Evolutionary conservation across 345 rosid genomes (phyloP).

Genomic region (Cardamine occulta): DNA sequence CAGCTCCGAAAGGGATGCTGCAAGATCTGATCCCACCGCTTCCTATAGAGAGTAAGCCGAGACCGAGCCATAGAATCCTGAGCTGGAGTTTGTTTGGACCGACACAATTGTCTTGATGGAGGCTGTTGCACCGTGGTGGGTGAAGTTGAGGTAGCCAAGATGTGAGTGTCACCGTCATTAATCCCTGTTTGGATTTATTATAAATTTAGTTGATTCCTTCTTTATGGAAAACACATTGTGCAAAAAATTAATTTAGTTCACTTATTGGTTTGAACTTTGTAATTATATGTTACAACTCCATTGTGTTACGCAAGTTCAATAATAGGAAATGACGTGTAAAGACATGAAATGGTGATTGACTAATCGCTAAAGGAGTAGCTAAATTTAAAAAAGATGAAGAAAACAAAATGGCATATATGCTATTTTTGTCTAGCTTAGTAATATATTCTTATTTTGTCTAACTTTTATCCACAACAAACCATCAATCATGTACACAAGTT

Average conservation of each 20-base stretch:
- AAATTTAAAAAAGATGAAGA: neutral
- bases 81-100: constrained; percentile 52
- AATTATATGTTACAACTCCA: constrained; percentile 6
- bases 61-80: constrained; percentile 50
- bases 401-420: constrained; percentile 19
- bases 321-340: constrained; percentile 18
- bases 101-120: constrained; percentile 40
- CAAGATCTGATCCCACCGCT: constrained; percentile 78
- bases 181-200: constrained; percentile 60
- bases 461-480: neutral
- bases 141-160: constrained; percentile 70
- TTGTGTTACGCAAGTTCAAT: constrained; percentile 24
- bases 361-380: neutral
- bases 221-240: constrained; percentile 11
- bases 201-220: neutral
- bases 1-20: constrained; percentile 79
- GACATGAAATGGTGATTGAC: neutral
- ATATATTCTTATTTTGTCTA: neutral
- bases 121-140: constrained; percentile 55
- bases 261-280: neutral
- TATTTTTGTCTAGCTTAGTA: constrained; percentile 12
- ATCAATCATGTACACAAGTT: neutral
- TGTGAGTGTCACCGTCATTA: constrained; percentile 67
- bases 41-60: constrained; percentile 60
- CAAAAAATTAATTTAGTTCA: neutral